Evolutionary conservation across 2,329 filamentous ascomycete genomes (phyloP), one percentile per base, ranked within the genome.

Genomic region (Cercospora beticola): DNA sequence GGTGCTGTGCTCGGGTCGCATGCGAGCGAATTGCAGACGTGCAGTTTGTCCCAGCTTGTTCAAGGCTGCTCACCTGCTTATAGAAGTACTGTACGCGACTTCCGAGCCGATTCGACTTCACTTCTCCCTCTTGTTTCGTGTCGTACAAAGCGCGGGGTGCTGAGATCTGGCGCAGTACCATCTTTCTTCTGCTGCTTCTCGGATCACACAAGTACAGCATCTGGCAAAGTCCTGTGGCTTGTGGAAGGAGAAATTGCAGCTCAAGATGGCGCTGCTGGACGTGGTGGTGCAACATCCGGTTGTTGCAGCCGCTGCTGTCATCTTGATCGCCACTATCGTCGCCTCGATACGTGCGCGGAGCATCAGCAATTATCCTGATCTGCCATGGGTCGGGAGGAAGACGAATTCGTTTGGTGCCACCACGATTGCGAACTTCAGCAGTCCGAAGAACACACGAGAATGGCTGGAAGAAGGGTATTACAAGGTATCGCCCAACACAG

Each of bases 301-400:
- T 4, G 46, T 62, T 8, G 58, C 58, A 16, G 36, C 54, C 8
- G 65, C 58, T 14, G 23, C 56, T 12, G 59, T 58, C 30, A 21
- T 66, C 4, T 21, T 66, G 18, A 43, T 56, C 5, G 59, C 65
- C 16, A 33, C 61, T 2, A 26, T 62, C 2, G 60, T 62, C 7
- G 36, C 28, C 8, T 66, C 65, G 5, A 18, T 61, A 40, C 31
- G 49, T 36, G 30, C 46, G 18, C 30, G 46, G n/a, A 66, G 65
- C 30, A 62, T 54, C 6, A 57, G 18, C 12, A 54, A 62, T n/a
- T 59, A 62, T 31, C 66, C 66, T 0, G 54, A 67, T 60, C 18
- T 74, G 21, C 72, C 72, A 26, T 74, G 73, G 73, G 65, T 74
- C 9, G 72, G 73, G 14, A 72, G 63, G 18, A 57, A 63, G 8